Percentiles rank a stretch among this genome's conserved stretches.
Evolutionary conservation across 179 eudicot genomes (phyloP).

Genomic region (Silene noctiflora): DNA sequence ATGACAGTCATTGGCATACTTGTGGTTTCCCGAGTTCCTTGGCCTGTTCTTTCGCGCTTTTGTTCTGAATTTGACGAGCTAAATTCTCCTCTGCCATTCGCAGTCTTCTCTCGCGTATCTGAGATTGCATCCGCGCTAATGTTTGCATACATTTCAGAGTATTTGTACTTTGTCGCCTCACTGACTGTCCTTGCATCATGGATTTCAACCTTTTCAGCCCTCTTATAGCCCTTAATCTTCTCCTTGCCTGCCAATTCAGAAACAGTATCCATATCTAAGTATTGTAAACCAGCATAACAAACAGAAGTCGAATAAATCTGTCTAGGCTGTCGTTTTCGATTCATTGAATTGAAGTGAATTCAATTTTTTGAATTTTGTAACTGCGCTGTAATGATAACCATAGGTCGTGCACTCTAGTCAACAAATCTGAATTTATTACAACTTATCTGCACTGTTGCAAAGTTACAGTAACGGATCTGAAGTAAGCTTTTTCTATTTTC

Average conservation of each 20-base stretch:
- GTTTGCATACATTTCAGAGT: slow-evolving; percentile 82
- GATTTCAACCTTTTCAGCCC: slow-evolving; percentile 67
- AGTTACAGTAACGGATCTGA: not conserved
- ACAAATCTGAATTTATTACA: not conserved
- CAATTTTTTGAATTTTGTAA: not conserved
- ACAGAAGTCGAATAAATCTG: not conserved
- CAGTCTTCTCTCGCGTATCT: slow-evolving; percentile 69
- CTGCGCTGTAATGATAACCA: not conserved
- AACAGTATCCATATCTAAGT: not conserved
- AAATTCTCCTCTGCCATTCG: slow-evolving; percentile 83
- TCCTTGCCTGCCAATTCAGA: slow-evolving; percentile 57
- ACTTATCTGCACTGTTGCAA: not conserved
- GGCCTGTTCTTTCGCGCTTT: slow-evolving; percentile 73
- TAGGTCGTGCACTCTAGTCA: not conserved
- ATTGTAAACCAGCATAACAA: not conserved
- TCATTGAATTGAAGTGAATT: not conserved
- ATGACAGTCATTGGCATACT: slow-evolving; percentile 27
- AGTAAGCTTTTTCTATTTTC: not conserved
- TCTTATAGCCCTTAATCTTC: slow-evolving; percentile 64
- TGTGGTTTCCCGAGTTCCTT: slow-evolving; percentile 60
- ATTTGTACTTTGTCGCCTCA: slow-evolving; percentile 62
- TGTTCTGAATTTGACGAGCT: slow-evolving; percentile 68
- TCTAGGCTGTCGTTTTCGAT: not conserved
- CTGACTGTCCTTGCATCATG: slow-evolving; percentile 57
- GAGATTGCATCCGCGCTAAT: slow-evolving; percentile 71